Conservation (phyloP, 2,329 filamentous ascomycete species). For the Alternaria ventricosa region DNA sequence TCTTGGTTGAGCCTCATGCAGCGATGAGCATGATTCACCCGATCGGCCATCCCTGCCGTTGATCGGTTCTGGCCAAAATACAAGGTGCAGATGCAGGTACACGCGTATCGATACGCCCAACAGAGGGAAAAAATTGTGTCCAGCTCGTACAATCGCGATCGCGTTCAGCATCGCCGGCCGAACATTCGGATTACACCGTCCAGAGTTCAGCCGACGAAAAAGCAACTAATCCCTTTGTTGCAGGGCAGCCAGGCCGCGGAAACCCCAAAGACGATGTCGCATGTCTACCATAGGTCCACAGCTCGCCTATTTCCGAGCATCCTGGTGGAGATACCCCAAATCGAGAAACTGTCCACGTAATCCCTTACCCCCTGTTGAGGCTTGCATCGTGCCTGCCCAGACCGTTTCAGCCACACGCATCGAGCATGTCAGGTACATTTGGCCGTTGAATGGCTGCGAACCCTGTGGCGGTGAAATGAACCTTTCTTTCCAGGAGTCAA, state of each 20-base stretch:
- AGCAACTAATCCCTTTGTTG: background rate
- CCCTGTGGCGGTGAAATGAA: conserved; percentile 3
- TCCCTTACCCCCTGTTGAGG: conserved; percentile 12
- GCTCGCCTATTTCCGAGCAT: conserved; percentile 2
- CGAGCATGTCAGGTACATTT: background rate
- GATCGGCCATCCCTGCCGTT: conserved; percentile 16
- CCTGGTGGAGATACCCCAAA: conserved; percentile 3
- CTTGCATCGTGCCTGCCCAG: background rate
- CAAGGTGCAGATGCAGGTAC: background rate
- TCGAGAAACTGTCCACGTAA: conserved; percentile 13
- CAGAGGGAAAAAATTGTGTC: conserved; percentile 7
- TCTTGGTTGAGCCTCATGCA: background rate
- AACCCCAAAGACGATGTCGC: background rate
- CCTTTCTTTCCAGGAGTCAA: background rate
- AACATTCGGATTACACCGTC: background rate
- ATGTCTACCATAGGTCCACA: conserved; percentile 1
- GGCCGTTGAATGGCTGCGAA: conserved; percentile 8
- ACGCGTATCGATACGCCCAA: conserved; percentile 26
- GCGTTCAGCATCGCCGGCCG: background rate
- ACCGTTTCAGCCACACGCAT: conserved; percentile 7
- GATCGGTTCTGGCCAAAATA: conserved; percentile 34
- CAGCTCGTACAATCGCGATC: conserved; percentile 1
- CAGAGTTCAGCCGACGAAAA: background rate
- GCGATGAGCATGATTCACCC: conserved; percentile 1
- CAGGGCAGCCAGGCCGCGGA: background rate